A percentile compares a stretch with the other conserved stretches of the same genome.
These are phyloP conservation scores for Lentinula aciculospora DNA, from an alignment of 768 basidiomycete species.

Conservation along the genomic window DNA sequence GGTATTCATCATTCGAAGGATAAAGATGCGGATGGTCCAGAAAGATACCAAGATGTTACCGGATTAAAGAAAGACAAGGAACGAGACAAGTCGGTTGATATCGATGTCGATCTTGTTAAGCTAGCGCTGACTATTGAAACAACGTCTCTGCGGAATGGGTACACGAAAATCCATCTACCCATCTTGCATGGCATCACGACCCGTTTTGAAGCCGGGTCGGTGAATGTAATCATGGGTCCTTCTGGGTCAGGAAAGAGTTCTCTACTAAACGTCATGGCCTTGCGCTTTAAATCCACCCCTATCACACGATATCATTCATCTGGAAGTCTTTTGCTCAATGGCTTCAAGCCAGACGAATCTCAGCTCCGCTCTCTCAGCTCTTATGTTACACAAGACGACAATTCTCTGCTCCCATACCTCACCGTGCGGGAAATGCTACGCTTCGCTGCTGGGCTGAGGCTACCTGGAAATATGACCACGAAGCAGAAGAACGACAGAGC, in stretches of 20 bases:
- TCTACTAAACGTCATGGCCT: conserved; percentile 7
- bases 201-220: conserved; percentile 8
- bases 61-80: neutral
- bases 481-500: conserved; percentile 29
- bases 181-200: conserved; percentile 8
- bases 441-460: conserved; percentile 36
- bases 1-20: neutral
- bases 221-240: conserved; percentile 41
- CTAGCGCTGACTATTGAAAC: neutral
- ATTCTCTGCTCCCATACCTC: conserved; percentile 26
- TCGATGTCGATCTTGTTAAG: conserved; percentile 1
- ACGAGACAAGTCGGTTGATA: neutral
- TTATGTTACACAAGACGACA: conserved; percentile 33
- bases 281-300: conserved; percentile 5
- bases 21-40: neutral
- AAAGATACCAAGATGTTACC: conserved; percentile 1
- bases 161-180: neutral
- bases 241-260: conserved; percentile 16
- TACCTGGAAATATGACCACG: conserved; percentile 22
- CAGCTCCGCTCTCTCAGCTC: conserved; percentile 5
- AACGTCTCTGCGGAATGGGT: neutral
- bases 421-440: conserved; percentile 38
- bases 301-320: neutral
- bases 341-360: neutral
- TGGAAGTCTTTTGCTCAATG: conserved; percentile 14